A percentile compares a stretch with the other conserved stretches of the same genome.
These are phyloP conservation scores for Phoma sp. DNA, from an alignment of 2,329 filamentous ascomycete genomes.

Conservation along the genomic window DNA sequence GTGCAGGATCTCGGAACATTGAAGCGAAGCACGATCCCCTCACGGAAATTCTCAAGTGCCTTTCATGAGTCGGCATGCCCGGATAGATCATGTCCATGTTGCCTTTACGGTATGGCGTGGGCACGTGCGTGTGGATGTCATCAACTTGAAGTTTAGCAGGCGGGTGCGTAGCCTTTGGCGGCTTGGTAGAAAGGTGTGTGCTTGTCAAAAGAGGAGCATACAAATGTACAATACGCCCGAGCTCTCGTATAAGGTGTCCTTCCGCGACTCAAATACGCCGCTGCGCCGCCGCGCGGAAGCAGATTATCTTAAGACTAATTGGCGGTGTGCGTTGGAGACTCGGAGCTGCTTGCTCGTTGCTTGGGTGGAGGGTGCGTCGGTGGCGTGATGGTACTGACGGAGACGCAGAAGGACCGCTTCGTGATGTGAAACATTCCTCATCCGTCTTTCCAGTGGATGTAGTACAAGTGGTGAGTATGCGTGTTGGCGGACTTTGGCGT, in stretches of 20 bases:
- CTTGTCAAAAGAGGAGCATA: slow-evolving; percentile 1
- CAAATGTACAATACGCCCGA: slow-evolving; percentile 14
- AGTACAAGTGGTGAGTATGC: not conserved
- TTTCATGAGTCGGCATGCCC: slow-evolving; percentile 1
- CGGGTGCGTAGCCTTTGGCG: slow-evolving; percentile 15
- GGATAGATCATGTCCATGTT: not conserved
- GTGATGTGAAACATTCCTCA: slow-evolving; percentile 16
- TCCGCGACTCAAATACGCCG: slow-evolving; percentile 12
- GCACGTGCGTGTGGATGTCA: slow-evolving; percentile 1
- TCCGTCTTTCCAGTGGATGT: not conserved
- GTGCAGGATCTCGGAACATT: slow-evolving; percentile 15
- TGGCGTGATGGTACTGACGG: slow-evolving; percentile 15
- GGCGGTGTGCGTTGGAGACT: slow-evolving; percentile 17
- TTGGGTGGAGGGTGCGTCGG: slow-evolving; percentile 2
- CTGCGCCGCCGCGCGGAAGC: slow-evolving; percentile 11
- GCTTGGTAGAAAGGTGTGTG: slow-evolving; percentile 12
- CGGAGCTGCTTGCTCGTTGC: slow-evolving; percentile 6
- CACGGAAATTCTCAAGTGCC: not conserved
- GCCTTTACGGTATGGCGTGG: slow-evolving; percentile 4
- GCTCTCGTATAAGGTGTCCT: slow-evolving; percentile 12
- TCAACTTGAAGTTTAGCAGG: slow-evolving; percentile 13
- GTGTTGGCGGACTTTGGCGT: slow-evolving; percentile 8
- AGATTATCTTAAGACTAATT: slow-evolving; percentile 2
- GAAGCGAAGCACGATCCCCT: slow-evolving; percentile 19
- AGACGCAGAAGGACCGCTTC: slow-evolving; percentile 14